phyloP scores from a whole-genome alignment of 305 asterid species.

The Fraxinus angustifolia region DNA sequence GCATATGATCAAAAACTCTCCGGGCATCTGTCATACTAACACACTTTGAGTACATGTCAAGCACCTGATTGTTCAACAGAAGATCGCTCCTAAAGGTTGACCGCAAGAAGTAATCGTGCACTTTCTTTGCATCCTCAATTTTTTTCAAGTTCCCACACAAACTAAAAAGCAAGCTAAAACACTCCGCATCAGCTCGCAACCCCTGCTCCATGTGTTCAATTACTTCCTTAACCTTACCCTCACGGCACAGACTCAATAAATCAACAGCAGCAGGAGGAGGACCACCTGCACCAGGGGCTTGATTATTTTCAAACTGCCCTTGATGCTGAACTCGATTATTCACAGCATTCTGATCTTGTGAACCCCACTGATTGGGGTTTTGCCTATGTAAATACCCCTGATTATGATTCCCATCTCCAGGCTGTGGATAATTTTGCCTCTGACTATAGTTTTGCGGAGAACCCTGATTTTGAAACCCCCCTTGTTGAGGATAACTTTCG shows the following conservation, averaged over 20 bases:
- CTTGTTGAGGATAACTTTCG: constrained; percentile 35
- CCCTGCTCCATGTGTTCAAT: constrained; percentile 75
- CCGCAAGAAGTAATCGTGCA: constrained; percentile 80
- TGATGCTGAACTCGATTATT: constrained; percentile 35
- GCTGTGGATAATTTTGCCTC: constrained; percentile 28
- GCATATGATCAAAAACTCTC: constrained; percentile 86
- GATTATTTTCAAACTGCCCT: constrained; percentile 25
- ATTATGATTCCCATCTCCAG: constrained; percentile 26
- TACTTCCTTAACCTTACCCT: constrained; percentile 75
- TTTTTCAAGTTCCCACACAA: constrained; percentile 64
- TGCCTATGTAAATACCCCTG: constrained; percentile 21
- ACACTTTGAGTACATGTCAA: constrained; percentile 80
- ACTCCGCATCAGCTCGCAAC: constrained; percentile 49
- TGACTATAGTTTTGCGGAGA: constrained; percentile 32
- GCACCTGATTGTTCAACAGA: constrained; percentile 59
- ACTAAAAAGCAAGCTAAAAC: constrained; percentile 66
- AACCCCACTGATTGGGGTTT: constrained; percentile 29
- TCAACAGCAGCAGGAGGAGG: constrained; percentile 27
- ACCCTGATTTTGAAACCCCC: constrained; percentile 45
- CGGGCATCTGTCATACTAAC: constrained; percentile 81
- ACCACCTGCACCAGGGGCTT: constrained; percentile 12
- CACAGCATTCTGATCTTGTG: constrained; percentile 26
- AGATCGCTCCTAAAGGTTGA: constrained; percentile 67
- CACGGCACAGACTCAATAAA: constrained; percentile 56
- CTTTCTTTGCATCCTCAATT: constrained; percentile 78